Conservation (phyloP, 2,329 filamentous ascomycete genomes). For the Mariannaea elegans region DNA sequence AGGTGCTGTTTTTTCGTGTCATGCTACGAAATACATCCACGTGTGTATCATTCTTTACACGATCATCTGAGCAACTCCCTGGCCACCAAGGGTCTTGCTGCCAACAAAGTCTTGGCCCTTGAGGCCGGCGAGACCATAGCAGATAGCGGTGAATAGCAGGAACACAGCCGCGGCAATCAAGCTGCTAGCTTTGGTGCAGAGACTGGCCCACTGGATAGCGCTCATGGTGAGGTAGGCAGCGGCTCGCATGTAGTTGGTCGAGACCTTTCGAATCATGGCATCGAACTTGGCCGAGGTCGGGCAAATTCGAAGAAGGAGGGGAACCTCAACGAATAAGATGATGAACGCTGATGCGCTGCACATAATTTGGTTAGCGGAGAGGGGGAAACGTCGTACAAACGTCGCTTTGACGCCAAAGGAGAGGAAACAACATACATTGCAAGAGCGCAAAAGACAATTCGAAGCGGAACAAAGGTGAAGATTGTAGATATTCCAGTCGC, state of each 20-base stretch:
- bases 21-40: constrained; percentile 1
- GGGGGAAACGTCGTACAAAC: constrained; percentile 39
- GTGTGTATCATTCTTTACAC: constrained; percentile 63
- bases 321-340: constrained; percentile 88
- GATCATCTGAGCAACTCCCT: constrained; percentile 97
- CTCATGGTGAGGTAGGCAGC: constrained; percentile 85
- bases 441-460: constrained; percentile 63
- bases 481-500: constrained; percentile 75
- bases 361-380: constrained; percentile 6
- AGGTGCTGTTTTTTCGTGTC: constrained; percentile 9
- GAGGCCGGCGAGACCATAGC: constrained; percentile 82
- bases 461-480: constrained; percentile 61
- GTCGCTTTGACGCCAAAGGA: neutral
- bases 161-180: constrained; percentile 89
- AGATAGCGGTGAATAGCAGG: constrained; percentile 77
- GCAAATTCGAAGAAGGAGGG: constrained; percentile 95
- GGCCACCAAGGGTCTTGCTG: constrained; percentile 95
- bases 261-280: constrained; percentile 86
- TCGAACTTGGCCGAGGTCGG: constrained; percentile 93
- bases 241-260: constrained; percentile 96
- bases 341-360: constrained; percentile 73
- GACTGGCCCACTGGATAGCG: constrained; percentile 83
- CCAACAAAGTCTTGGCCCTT: constrained; percentile 88
- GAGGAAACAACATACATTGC: constrained; percentile 57
- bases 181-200: constrained; percentile 70